A percentile compares a stretch with the other conserved stretches of the same genome.
Evolutionary conservation across 257 asterid species (phyloP).

Genomic region (Verbascum thapsus): DNA sequence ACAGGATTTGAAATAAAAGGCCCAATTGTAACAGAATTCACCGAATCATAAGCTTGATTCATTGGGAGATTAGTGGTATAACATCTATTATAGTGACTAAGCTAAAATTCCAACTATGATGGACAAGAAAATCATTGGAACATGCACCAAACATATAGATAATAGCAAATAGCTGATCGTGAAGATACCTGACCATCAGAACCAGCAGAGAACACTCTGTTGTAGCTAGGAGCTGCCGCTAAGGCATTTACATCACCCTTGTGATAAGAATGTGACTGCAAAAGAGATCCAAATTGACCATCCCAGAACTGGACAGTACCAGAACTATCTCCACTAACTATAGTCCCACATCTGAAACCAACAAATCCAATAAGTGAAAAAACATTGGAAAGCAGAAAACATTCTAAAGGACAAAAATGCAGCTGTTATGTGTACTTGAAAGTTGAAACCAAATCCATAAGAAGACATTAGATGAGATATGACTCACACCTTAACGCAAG

Average conservation of each 20-base stretch:
- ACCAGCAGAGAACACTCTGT: conserved; percentile 88
- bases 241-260: conserved; percentile 91
- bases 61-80: background rate
- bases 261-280: conserved; percentile 84
- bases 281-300: conserved; percentile 77
- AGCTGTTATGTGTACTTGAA: background rate
- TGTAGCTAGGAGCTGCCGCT: conserved; percentile 84
- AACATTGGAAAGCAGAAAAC: background rate
- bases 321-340: conserved; percentile 83
- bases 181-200: conserved; percentile 93
- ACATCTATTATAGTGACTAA: background rate
- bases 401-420: background rate
- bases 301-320: conserved; percentile 97
- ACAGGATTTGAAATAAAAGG: background rate
- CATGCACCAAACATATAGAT: background rate
- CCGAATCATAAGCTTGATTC: background rate
- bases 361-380: background rate
- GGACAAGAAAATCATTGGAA: background rate
- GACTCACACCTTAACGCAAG: conserved; percentile 61
- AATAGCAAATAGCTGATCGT: conserved; percentile 1
- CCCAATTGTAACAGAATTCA: background rate
- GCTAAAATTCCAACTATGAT: conserved; percentile 16
- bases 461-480: background rate
- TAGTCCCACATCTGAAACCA: conserved; percentile 54
- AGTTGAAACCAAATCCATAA: background rate